Evolutionary conservation across 345 rosid genomes (phyloP).

Genomic region (Eutrema yunnanense): DNA sequence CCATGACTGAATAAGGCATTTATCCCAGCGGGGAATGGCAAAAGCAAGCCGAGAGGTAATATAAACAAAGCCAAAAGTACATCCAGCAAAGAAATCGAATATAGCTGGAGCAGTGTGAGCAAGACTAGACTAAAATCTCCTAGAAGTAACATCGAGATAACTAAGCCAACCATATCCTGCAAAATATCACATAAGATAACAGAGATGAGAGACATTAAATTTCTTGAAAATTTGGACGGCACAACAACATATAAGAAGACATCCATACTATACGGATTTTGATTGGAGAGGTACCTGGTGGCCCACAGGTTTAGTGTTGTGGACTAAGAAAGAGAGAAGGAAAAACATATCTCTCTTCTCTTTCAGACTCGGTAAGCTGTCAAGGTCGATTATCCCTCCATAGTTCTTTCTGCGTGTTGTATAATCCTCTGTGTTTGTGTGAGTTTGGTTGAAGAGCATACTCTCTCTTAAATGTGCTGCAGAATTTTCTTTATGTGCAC

Average conservation of each 20-base stretch:
- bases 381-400: conserved; percentile 61
- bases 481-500: conserved; percentile 31
- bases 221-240: background rate
- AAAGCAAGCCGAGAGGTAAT: conserved; percentile 85
- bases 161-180: conserved; percentile 99
- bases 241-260: background rate
- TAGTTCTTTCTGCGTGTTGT: conserved; percentile 46
- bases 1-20: conserved; percentile 98
- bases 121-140: conserved; percentile 99
- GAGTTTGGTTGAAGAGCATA: conserved; percentile 37
- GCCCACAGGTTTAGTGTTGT: conserved; percentile 97
- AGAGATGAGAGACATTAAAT: background rate
- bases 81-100: conserved; percentile 82
- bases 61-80: conserved; percentile 82
- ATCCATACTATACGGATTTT: background rate
- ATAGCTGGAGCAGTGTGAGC: conserved; percentile 93
- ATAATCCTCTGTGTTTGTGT: conserved; percentile 41
- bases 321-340: conserved; percentile 80
- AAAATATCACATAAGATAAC: conserved; percentile 16
- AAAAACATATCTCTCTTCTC: conserved; percentile 87
- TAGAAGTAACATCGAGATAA: conserved; percentile 90
- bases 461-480: conserved; percentile 40
- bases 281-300: conserved; percentile 61
- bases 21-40: conserved; percentile 98
- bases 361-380: conserved; percentile 67